Evolutionary conservation across 2,329 filamentous ascomycete genomes (phyloP).

Genomic region (Paecilomyces sp.): DNA sequence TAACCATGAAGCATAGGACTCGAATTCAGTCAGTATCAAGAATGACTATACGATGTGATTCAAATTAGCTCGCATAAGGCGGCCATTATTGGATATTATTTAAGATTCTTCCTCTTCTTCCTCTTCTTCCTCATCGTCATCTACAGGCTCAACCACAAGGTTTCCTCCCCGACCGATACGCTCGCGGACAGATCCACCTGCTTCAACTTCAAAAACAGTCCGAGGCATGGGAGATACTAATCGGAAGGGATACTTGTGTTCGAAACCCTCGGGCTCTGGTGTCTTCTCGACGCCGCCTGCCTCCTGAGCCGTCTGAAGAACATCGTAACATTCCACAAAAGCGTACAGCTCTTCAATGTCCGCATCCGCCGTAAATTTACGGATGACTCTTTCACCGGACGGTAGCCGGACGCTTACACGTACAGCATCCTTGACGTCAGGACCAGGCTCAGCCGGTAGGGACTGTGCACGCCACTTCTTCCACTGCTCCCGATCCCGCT

Average conservation of each 20-base stretch:
- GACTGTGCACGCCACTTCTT: conserved; percentile 66
- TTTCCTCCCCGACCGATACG: conserved; percentile 78
- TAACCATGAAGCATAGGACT: too few relatives aligned
- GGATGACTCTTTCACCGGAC: conserved; percentile 66
- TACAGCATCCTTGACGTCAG: conserved; percentile 60
- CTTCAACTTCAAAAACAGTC: conserved; percentile 66
- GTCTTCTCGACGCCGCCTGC: conserved; percentile 20
- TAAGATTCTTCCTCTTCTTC: conserved; percentile 21
- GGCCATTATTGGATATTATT: neutral
- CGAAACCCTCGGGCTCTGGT: conserved; percentile 58
- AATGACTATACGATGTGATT: neutral
- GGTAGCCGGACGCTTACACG: conserved; percentile 58
- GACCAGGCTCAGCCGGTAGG: conserved; percentile 61
- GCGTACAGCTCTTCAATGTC: conserved; percentile 86
- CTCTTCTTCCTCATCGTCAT: conserved; percentile 49
- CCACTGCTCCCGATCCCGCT: conserved; percentile 62
- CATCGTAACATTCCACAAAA: conserved; percentile 84
- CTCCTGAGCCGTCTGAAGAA: conserved; percentile 42
- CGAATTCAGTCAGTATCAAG: neutral
- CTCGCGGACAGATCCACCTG: conserved; percentile 59
- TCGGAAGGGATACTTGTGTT: conserved; percentile 76
- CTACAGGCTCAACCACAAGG: conserved; percentile 72
- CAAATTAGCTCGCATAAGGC: neutral
- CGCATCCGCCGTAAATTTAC: conserved; percentile 63
- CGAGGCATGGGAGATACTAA: conserved; percentile 82